phyloP scores from a whole-genome alignment of 805 yeast genomes.

The Suhomyces faveliae region DNA sequence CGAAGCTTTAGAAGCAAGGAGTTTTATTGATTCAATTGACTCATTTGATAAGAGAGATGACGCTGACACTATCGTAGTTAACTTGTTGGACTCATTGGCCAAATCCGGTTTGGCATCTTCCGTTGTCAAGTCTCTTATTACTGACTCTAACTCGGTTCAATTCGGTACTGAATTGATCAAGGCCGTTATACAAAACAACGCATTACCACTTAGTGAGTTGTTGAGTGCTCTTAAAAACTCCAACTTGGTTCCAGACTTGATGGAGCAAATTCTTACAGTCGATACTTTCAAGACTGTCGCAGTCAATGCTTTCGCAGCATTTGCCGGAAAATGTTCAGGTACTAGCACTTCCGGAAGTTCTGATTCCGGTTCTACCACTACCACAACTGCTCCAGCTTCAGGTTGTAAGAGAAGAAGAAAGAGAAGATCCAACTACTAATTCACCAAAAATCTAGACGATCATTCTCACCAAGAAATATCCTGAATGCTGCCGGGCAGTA shows the following conservation, averaged over 20 bases:
- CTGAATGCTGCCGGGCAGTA: slow-evolving; percentile 6
- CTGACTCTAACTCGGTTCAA: slow-evolving; percentile 35
- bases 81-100: slow-evolving; percentile 40
- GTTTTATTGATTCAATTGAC: slow-evolving; percentile 6
- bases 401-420: slow-evolving; percentile 33
- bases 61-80: slow-evolving; percentile 29
- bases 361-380: slow-evolving; percentile 7
- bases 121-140: slow-evolving; percentile 37
- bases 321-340: slow-evolving; percentile 30
- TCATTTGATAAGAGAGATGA: slow-evolving; percentile 14
- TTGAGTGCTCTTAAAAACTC: slow-evolving; percentile 34
- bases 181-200: slow-evolving; percentile 28
- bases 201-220: slow-evolving; percentile 26
- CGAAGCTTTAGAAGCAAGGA: slow-evolving; percentile 3
- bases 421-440: slow-evolving; percentile 29
- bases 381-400: slow-evolving; percentile 7
- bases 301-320: slow-evolving; percentile 38
- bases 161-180: slow-evolving; percentile 36
- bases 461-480: not conserved
- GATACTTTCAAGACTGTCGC: slow-evolving; percentile 34
- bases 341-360: slow-evolving; percentile 8
- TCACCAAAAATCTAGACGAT: not conserved
- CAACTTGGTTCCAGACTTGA: slow-evolving; percentile 31
- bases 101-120: slow-evolving; percentile 42
- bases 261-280: slow-evolving; percentile 32